A percentile compares a stretch with the other conserved stretches of the same genome.
Conservation (phyloP, 2,329 filamentous ascomycete species). For the Cytospora piceicola region DNA sequence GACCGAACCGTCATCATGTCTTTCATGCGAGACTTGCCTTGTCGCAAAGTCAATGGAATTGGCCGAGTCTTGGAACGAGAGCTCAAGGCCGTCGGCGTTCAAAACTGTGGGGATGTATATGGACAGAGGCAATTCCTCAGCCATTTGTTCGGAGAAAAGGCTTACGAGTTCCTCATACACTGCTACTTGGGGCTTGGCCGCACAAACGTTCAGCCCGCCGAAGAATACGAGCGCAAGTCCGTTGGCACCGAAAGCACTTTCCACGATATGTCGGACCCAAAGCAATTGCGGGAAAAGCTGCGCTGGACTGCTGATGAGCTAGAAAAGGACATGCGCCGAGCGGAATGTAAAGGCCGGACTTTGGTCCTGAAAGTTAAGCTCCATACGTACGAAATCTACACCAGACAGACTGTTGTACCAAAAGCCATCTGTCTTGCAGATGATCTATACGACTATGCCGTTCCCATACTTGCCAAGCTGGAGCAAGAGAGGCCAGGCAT, state of each 20-base stretch:
- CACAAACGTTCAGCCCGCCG: constrained; percentile 81
- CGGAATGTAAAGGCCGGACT: constrained; percentile 87
- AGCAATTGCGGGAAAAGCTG: constrained; percentile 75
- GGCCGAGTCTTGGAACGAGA: constrained; percentile 92
- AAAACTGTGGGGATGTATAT: constrained; percentile 88
- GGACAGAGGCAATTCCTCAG: constrained; percentile 72
- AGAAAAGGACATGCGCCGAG: constrained; percentile 79
- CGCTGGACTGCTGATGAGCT: constrained; percentile 81
- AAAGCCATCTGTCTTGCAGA: constrained; percentile 74
- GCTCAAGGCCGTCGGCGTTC: constrained; percentile 82
- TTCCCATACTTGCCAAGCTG: constrained; percentile 83
- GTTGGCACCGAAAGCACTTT: constrained; percentile 95
- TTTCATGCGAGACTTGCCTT: constrained; percentile 84
- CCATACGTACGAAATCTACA: constrained; percentile 90
- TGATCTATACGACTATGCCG: constrained; percentile 78
- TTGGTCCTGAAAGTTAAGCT: constrained; percentile 91
- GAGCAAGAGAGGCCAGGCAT: constrained; percentile 81
- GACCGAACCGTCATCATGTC: constrained; percentile 76
- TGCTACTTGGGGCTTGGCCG: constrained; percentile 86
- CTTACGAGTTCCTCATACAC: constrained; percentile 81
- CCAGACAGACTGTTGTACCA: constrained; percentile 76
- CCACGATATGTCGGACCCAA: constrained; percentile 71
- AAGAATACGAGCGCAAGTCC: constrained; percentile 89
- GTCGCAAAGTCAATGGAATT: constrained; percentile 92
- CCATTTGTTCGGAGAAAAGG: constrained; percentile 87